A percentile compares a stretch with the other conserved stretches of the same genome.
These are phyloP conservation scores for Castanea crenata DNA, from an alignment of 306 rosid genomes.

Conservation along the genomic window DNA sequence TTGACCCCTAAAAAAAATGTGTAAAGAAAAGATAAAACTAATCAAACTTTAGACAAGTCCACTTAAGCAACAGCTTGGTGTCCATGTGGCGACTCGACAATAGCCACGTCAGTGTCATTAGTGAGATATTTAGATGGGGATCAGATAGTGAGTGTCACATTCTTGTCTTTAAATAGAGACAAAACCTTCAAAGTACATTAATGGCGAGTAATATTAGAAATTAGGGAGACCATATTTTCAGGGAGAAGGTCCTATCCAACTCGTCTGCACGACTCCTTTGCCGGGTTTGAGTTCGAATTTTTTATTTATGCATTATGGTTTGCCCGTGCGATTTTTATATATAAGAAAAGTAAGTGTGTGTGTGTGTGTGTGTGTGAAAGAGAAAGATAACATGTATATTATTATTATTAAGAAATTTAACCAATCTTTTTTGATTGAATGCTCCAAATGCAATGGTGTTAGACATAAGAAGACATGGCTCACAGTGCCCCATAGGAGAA, in stretches of 20 bases:
- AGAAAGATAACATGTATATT: not conserved
- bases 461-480: slow-evolving; percentile 38
- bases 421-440: slow-evolving; percentile 9
- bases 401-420: not conserved
- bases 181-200: slow-evolving; percentile 12
- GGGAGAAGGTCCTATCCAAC: slow-evolving; percentile 32
- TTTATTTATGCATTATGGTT: slow-evolving; percentile 20
- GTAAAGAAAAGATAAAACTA: not conserved
- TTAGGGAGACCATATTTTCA: slow-evolving; percentile 22
- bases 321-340: slow-evolving; percentile 27
- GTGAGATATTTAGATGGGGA: slow-evolving; percentile 9
- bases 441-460: slow-evolving; percentile 35
- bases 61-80: slow-evolving; percentile 13
- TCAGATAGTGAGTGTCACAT: slow-evolving; percentile 23
- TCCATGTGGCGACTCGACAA: slow-evolving; percentile 32
- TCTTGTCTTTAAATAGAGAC: slow-evolving; percentile 35
- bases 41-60: slow-evolving; percentile 14
- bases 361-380: too few relatives aligned
- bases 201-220: slow-evolving; percentile 15
- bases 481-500: slow-evolving; percentile 20
- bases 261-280: slow-evolving; percentile 27
- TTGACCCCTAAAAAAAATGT: not conserved
- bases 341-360: not conserved
- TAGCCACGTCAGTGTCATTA: slow-evolving; percentile 6
- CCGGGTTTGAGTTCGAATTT: not conserved